Evolutionary conservation across 176 grass and related monocot genomes (phyloP).

Genomic region (Eleusine indica): DNA sequence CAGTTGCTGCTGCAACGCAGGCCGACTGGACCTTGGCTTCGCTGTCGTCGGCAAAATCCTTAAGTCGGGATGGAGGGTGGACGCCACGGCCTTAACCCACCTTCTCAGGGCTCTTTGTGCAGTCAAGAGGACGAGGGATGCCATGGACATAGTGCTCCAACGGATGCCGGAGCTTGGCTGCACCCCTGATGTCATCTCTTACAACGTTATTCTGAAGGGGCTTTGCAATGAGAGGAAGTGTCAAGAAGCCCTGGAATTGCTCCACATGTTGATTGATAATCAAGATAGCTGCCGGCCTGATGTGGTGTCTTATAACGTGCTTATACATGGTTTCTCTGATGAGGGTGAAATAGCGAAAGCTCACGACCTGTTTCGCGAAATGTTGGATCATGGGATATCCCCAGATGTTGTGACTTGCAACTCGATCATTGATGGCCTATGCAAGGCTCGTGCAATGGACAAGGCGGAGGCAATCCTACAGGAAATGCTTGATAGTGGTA

Average conservation of each 20-base stretch:
- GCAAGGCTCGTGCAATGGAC: not conserved
- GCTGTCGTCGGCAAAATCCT: not conserved
- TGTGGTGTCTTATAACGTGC: slow-evolving; percentile 17
- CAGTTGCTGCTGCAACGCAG: not conserved
- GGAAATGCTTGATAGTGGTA: slow-evolving; percentile 13
- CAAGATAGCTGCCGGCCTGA: not conserved
- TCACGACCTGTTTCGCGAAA: slow-evolving; percentile 19
- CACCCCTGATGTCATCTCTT: slow-evolving; percentile 22
- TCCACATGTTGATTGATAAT: slow-evolving; percentile 18
- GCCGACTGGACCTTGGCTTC: not conserved
- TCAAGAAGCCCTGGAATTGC: slow-evolving; percentile 26
- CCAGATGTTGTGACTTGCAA: slow-evolving; percentile 41
- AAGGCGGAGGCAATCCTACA: not conserved
- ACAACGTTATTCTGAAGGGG: slow-evolving; percentile 33
- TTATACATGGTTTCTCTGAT: slow-evolving; percentile 36
- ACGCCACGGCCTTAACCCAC: not conserved
- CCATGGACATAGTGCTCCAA: slow-evolving; percentile 23
- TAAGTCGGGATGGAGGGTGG: not conserved
- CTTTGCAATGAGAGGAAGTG: slow-evolving; percentile 25
- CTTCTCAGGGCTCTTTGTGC: slow-evolving; percentile 30
- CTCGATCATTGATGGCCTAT: slow-evolving; percentile 25
- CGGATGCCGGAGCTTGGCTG: slow-evolving; percentile 42
- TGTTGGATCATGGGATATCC: not conserved
- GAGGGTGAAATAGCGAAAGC: slow-evolving; percentile 16
- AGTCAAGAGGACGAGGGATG: slow-evolving; percentile 14